A percentile compares a stretch with the other conserved stretches of the same genome.
phyloP scores from a whole-genome alignment of 352 stramenopile genomes.

The Globisporangium apiculatum region DNA sequence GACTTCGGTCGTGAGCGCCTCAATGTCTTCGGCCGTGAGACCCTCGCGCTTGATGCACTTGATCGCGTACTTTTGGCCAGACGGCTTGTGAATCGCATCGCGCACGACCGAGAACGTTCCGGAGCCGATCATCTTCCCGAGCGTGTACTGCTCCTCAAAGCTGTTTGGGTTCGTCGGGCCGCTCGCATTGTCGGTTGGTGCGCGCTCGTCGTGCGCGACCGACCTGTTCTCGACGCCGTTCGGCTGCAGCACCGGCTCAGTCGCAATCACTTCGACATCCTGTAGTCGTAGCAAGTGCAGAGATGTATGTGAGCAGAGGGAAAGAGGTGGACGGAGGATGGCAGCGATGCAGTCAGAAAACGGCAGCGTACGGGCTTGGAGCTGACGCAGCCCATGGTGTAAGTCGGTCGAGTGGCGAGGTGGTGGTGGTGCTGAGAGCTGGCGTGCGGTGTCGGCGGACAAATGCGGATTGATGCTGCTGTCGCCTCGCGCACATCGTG shows the following conservation, averaged over 20 bases:
- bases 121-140: slow-evolving; percentile 86
- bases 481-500: not conserved
- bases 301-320: not conserved
- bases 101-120: slow-evolving; percentile 89
- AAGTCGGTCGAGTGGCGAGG: not conserved
- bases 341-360: not conserved
- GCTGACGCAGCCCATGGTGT: slow-evolving; percentile 61
- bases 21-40: slow-evolving; percentile 78
- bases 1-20: slow-evolving; percentile 82
- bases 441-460: slow-evolving; percentile 11
- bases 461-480: slow-evolving; percentile 8
- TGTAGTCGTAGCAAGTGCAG: slow-evolving; percentile 11
- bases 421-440: not conserved
- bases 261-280: slow-evolving; percentile 23
- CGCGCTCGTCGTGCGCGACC: slow-evolving; percentile 15
- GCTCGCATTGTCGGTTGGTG: slow-evolving; percentile 4
- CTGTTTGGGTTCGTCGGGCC: slow-evolving; percentile 47
- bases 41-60: slow-evolving; percentile 90
- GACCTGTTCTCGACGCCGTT: slow-evolving; percentile 27
- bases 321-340: no score
- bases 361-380: slow-evolving; percentile 50
- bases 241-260: slow-evolving; percentile 25
- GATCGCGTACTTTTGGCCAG: slow-evolving; percentile 83
- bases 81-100: slow-evolving; percentile 75
- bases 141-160: slow-evolving; percentile 79